These are phyloP conservation scores for Fusarium nodosum DNA, from an alignment of 2,329 filamentous ascomycete species.

Conservation along the genomic window DNA sequence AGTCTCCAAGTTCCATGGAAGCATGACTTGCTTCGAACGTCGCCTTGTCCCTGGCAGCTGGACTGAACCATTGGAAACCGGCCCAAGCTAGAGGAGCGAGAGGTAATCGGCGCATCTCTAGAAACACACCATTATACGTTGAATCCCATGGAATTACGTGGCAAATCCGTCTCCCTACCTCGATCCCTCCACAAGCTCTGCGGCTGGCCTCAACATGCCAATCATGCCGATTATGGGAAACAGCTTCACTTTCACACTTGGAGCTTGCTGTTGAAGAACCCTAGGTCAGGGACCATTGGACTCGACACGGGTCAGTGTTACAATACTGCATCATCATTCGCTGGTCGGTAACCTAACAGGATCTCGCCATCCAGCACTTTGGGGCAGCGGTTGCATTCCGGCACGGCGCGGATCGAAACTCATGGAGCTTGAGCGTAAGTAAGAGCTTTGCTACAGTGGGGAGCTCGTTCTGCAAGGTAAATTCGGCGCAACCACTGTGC, in stretches of 20 bases:
- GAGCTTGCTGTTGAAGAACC: constrained; percentile 7
- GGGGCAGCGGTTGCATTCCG: constrained; percentile 25
- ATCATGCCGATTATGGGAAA: constrained; percentile 27
- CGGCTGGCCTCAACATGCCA: constrained; percentile 41
- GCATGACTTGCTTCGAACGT: constrained; percentile 28
- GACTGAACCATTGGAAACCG: constrained; percentile 15
- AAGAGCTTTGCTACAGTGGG: constrained; percentile 24
- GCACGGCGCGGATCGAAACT: constrained; percentile 33
- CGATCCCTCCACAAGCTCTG: constrained; percentile 25
- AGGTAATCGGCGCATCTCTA: constrained; percentile 6
- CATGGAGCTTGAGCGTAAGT: constrained; percentile 26
- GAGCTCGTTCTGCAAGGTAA: constrained; percentile 35
- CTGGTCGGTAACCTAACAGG: not conserved
- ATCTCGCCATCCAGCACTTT: constrained; percentile 3
- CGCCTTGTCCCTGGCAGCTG: constrained; percentile 40
- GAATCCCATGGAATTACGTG: constrained; percentile 35
- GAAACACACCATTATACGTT: constrained; percentile 3
- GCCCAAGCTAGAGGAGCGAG: constrained; percentile 3
- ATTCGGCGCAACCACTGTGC: constrained; percentile 30
- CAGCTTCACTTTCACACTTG: constrained; percentile 17
- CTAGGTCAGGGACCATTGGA: constrained; percentile 18
- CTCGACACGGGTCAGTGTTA: constrained; percentile 15
- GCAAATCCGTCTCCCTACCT: constrained; percentile 11
- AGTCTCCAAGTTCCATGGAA: constrained; percentile 23
- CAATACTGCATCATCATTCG: constrained; percentile 26